phyloP scores from a whole-genome alignment of 352 stramenopile genomes.

The Pythium rhizo-oryzae region DNA sequence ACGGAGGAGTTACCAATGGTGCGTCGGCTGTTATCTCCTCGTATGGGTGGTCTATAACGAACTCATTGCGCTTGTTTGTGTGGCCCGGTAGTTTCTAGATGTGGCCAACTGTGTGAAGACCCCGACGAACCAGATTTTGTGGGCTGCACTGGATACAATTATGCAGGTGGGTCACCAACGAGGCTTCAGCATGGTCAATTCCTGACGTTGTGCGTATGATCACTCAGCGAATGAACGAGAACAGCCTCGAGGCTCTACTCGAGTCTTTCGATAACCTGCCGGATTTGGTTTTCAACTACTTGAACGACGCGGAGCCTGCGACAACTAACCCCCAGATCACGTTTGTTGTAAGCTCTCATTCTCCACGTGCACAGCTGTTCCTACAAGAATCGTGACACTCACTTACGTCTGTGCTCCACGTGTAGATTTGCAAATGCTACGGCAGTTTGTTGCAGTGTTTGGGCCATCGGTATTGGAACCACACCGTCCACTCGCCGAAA shows the following conservation, averaged over 20 bases:
- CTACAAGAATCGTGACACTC: not conserved
- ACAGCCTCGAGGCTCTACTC: constrained; percentile 75
- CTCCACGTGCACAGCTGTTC: not conserved
- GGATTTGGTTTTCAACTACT: constrained; percentile 83
- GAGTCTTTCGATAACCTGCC: constrained; percentile 86
- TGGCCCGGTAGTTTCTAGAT: constrained; percentile 63
- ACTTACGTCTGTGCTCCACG: not conserved
- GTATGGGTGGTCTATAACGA: not conserved
- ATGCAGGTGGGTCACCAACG: constrained; percentile 63
- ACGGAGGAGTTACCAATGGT: constrained; percentile 75
- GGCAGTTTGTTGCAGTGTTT: constrained; percentile 71
- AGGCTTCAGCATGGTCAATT: not conserved
- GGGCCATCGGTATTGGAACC: constrained; percentile 82
- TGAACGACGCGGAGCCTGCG: constrained; percentile 68
- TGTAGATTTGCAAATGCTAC: constrained; percentile 83
- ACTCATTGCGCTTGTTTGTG: not conserved
- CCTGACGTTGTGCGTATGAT: not conserved
- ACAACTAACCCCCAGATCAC: constrained; percentile 72
- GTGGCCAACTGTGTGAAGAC: constrained; percentile 77
- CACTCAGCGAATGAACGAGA: constrained; percentile 74
- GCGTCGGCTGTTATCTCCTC: not conserved
- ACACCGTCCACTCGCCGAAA: constrained; percentile 70
- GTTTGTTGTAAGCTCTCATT: constrained; percentile 60
- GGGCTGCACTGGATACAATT: constrained; percentile 78
- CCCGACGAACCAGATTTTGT: constrained; percentile 74